These are phyloP conservation scores for Rosa lucieae DNA, from an alignment of 306 rosid species.

Conservation along the genomic window DNA sequence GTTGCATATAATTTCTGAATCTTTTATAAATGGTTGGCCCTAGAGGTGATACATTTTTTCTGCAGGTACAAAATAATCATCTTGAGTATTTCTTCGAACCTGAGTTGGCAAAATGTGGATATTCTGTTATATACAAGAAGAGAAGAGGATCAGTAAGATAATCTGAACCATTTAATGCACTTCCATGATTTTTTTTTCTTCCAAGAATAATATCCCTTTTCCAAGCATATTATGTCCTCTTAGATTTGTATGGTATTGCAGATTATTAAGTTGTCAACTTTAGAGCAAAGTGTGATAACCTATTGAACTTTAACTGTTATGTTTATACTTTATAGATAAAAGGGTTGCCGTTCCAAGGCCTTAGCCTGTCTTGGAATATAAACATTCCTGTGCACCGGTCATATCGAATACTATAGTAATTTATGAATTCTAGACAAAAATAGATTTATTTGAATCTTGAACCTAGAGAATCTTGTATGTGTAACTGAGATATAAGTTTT, in stretches of 20 bases:
- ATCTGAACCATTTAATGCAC: background rate
- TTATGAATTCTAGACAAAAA: background rate
- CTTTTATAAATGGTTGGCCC: background rate
- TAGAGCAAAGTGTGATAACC: background rate
- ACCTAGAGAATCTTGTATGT: background rate
- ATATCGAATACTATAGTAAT: background rate
- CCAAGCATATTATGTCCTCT: background rate
- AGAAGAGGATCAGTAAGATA: constrained; percentile 19
- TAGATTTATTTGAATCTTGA: background rate
- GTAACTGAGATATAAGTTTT: background rate
- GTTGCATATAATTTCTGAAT: background rate
- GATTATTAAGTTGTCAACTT: background rate
- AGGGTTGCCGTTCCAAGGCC: background rate
- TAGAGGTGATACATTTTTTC: background rate
- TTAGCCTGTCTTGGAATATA: background rate
- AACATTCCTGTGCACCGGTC: background rate
- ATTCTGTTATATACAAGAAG: constrained; percentile 31
- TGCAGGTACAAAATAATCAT: constrained; percentile 41
- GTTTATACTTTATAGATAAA: background rate
- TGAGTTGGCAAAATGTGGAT: constrained; percentile 31
- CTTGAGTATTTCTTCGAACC: constrained; percentile 37
- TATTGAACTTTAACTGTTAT: background rate
- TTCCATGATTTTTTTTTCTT: background rate
- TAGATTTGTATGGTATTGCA: background rate
- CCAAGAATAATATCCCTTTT: background rate